Conservation (phyloP, 2,329 filamentous ascomycete species). For the Karstenula rhodostoma region DNA sequence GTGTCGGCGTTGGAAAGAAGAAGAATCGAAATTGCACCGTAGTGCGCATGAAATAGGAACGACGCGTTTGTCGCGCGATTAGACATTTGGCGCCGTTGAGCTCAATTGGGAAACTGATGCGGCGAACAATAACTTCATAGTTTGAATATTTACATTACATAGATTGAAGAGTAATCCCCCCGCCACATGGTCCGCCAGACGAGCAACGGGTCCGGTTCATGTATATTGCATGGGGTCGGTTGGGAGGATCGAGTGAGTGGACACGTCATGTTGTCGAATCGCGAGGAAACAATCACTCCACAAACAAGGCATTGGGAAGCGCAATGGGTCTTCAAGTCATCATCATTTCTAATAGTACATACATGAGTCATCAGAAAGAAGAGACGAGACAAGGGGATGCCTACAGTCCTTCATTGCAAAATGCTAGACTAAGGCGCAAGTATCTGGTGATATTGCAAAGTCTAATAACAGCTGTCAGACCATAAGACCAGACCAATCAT, state of each 20-base stretch:
- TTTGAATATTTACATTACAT: neutral
- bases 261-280: no score
- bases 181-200: no score
- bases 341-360: slow-evolving; percentile 13
- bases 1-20: neutral
- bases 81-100: neutral
- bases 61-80: neutral
- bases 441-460: slow-evolving; percentile 19
- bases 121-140: neutral
- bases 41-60: neutral
- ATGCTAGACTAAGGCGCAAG: slow-evolving; percentile 22
- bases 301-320: no score
- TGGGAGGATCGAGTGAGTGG: no score
- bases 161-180: neutral
- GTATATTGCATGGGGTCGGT: no score
- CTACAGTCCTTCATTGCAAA: slow-evolving; percentile 12
- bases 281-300: no score
- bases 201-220: no score
- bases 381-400: slow-evolving; percentile 9
- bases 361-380: slow-evolving; percentile 12
- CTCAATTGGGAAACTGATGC: neutral
- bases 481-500: slow-evolving; percentile 15
- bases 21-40: neutral
- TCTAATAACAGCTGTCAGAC: slow-evolving; percentile 16
- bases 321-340: neutral